Conservation (phyloP, 1,284 basidiomycete genomes). For the Puccinia polysora region DNA sequence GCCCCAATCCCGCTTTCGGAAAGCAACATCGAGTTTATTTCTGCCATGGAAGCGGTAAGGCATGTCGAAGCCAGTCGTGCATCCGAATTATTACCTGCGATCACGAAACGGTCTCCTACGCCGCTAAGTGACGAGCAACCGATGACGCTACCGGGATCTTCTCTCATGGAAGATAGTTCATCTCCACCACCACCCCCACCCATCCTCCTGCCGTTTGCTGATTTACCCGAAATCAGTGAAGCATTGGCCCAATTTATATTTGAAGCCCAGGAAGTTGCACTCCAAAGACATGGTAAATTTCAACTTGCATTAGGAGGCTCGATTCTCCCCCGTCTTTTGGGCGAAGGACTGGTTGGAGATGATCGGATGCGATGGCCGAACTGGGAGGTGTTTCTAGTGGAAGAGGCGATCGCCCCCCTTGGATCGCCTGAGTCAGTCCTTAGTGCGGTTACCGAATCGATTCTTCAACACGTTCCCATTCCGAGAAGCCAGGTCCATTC, state of each 20-base stretch:
- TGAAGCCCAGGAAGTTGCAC: conserved; percentile 42
- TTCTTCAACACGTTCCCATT: conserved; percentile 40
- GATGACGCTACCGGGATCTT: not conserved
- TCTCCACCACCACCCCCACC: conserved; percentile 21
- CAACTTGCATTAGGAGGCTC: conserved; percentile 27
- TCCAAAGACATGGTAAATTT: conserved; percentile 36
- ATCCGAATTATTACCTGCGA: conserved; percentile 14
- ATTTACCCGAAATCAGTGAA: conserved; percentile 35
- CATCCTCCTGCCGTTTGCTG: conserved; percentile 36
- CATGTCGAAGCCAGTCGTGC: too few relatives aligned
- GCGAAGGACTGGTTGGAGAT: conserved; percentile 21
- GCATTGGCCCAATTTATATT: conserved; percentile 41
- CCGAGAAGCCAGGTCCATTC: conserved; percentile 30
- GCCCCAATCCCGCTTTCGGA: not conserved
- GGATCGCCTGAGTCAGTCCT: conserved; percentile 32
- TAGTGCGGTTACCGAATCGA: conserved; percentile 12
- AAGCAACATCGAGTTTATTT: too few relatives aligned
- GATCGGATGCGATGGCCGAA: conserved; percentile 34
- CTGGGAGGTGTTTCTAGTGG: conserved; percentile 40
- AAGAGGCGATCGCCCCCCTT: conserved; percentile 32
- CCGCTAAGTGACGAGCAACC: conserved; percentile 6
- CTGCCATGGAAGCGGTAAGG: too few relatives aligned
- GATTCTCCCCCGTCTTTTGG: conserved; percentile 11
- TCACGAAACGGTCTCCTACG: conserved; percentile 28
- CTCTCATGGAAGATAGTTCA: not conserved